phyloP scores from a whole-genome alignment of 768 basidiomycete genomes.

The Cyclocybe aegerita region DNA sequence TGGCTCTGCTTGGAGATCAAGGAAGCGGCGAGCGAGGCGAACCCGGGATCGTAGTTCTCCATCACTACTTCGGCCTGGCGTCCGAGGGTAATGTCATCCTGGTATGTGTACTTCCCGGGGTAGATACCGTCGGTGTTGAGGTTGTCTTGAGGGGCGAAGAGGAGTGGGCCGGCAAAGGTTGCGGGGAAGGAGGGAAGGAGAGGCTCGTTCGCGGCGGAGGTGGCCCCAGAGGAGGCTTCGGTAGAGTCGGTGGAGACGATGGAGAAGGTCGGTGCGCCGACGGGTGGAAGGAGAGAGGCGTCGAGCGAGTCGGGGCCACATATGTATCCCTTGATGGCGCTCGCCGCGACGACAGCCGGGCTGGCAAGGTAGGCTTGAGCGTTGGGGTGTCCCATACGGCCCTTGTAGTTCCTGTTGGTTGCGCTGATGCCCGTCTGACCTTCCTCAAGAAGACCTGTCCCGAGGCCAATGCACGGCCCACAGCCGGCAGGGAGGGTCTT shows the following conservation, averaged over 20 bases:
- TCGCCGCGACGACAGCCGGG: constrained; percentile 96
- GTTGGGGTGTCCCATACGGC: constrained; percentile 95
- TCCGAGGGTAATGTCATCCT: constrained; percentile 96
- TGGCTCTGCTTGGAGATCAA: constrained; percentile 32
- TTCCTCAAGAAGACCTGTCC: constrained; percentile 89
- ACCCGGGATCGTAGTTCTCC: constrained; percentile 97
- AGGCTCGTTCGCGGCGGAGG: constrained; percentile 48
- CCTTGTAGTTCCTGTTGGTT: constrained; percentile 99
- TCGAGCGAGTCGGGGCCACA: constrained; percentile 76
- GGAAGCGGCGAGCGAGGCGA: constrained; percentile 68
- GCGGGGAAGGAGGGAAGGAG: constrained; percentile 83
- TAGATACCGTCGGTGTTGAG: constrained; percentile 98
- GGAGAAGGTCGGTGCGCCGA: constrained; percentile 57
- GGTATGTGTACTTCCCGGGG: constrained; percentile 98
- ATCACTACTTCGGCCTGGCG: constrained; percentile 95
- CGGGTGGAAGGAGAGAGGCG: constrained; percentile 45
- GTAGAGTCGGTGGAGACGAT: constrained; percentile 32
- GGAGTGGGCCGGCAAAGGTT: constrained; percentile 77
- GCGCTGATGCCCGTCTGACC: constrained; percentile 97
- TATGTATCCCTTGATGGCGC: constrained; percentile 90
- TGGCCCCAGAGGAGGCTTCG: constrained; percentile 28
- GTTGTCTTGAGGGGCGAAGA: constrained; percentile 96
- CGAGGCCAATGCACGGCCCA: constrained; percentile 97
- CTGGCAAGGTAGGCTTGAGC: constrained; percentile 95
- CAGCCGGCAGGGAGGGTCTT: constrained; percentile 94